Evolutionary conservation across 129 eudicot species (phyloP).

Genomic region (Centella asiatica): DNA sequence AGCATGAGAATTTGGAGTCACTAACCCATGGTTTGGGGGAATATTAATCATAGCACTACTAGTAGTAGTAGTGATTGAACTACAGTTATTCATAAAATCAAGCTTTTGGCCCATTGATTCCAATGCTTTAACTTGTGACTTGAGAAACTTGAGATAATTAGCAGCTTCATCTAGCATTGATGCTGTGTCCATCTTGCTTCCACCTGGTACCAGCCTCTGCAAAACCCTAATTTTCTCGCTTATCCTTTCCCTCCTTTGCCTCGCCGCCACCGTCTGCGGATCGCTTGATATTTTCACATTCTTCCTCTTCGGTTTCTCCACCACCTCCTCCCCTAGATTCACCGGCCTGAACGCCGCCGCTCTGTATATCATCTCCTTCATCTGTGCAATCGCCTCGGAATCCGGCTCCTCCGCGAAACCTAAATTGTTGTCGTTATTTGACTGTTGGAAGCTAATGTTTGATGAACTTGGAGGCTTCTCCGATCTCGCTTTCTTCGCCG

Average conservation of each 20-base stretch:
- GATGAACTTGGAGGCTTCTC: slow-evolving; percentile 43
- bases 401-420: slow-evolving; percentile 49
- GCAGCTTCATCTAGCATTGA: slow-evolving; percentile 98
- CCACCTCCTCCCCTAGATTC: slow-evolving; percentile 43
- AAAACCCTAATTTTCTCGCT: slow-evolving; percentile 82
- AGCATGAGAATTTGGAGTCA: slow-evolving; percentile 15
- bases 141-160: slow-evolving; percentile 74
- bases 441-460: slow-evolving; percentile 62
- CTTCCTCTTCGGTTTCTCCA: slow-evolving; percentile 67
- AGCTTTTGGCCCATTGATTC: slow-evolving; percentile 46
- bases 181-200: slow-evolving; percentile 93
- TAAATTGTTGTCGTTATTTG: slow-evolving; percentile 21
- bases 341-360: slow-evolving; percentile 96
- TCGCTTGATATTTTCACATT: slow-evolving; percentile 75
- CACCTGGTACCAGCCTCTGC: slow-evolving; percentile 89
- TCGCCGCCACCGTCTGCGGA: slow-evolving; percentile 94
- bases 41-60: no score
- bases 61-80: no score
- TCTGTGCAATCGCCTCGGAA: slow-evolving; percentile 75
- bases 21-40: no score
- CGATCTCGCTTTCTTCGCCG: slow-evolving; percentile 32
- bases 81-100: slow-evolving; percentile 14
- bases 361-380: slow-evolving; percentile 90
- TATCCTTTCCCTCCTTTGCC: slow-evolving; percentile 81
- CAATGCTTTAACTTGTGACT: slow-evolving; percentile 72